Conservation (phyloP, 495 filamentous ascomycete genomes). For the Neurospora sp. region DNA sequence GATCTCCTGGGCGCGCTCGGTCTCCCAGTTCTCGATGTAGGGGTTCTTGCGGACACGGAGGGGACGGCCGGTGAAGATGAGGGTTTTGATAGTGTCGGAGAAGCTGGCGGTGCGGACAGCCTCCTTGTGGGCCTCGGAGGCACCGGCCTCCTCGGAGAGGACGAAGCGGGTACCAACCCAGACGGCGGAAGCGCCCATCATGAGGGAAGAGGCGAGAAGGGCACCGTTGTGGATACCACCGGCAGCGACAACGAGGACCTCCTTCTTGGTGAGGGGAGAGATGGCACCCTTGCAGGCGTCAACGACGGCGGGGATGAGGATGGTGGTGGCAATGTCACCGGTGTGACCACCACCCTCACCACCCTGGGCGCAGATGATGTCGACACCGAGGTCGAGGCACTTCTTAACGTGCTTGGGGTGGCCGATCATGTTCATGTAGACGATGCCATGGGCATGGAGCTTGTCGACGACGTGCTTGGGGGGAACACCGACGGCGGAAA, state of each 20-base stretch:
- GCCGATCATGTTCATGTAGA: slow-evolving; percentile 99
- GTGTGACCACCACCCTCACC: slow-evolving; percentile 79
- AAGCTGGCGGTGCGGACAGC: slow-evolving; percentile 85
- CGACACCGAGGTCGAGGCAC: slow-evolving; percentile 79
- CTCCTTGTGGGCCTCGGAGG: slow-evolving; percentile 91
- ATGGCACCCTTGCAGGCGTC: slow-evolving; percentile 71
- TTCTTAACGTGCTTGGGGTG: slow-evolving; percentile 98
- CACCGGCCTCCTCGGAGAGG: slow-evolving; percentile 85
- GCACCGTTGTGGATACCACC: slow-evolving; percentile 93
- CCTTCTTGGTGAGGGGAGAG: slow-evolving; percentile 75
- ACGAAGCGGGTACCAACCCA: slow-evolving; percentile 98
- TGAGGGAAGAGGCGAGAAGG: slow-evolving; percentile 77
- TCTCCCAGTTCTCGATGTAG: slow-evolving; percentile 95
- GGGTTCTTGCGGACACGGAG: slow-evolving; percentile 85
- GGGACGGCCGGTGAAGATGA: slow-evolving; percentile 96
- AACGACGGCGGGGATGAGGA: slow-evolving; percentile 77
- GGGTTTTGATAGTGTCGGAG: slow-evolving; percentile 90
- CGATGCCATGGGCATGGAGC: slow-evolving; percentile 75
- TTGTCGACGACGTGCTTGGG: slow-evolving; percentile 80
- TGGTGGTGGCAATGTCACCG: slow-evolving; percentile 60
- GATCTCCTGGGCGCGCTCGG: slow-evolving; percentile 79
- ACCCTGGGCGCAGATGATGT: slow-evolving; percentile 81
- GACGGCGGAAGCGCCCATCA: slow-evolving; percentile 85
- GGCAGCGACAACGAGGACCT: slow-evolving; percentile 85
- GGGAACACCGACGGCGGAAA: slow-evolving; percentile 91